Evolutionary conservation across 2,329 filamentous ascomycete species (phyloP).

Genomic region (Phoma sp.): DNA sequence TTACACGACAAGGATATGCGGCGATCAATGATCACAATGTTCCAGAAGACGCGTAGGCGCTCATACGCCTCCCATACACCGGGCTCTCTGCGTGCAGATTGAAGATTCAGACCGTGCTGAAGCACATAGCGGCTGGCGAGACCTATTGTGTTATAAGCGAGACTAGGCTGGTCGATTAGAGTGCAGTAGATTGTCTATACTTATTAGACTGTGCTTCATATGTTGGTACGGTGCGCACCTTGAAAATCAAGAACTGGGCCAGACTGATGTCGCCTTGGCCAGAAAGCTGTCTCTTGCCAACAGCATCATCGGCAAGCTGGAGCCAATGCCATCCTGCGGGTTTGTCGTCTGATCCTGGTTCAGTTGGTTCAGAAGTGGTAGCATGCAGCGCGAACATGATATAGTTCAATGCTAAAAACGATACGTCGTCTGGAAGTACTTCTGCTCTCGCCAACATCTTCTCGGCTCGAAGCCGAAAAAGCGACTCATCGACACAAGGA

Average conservation of each 20-base stretch:
- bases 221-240: conserved; percentile 24
- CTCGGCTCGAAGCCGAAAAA: conserved; percentile 34
- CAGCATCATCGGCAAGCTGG: conserved; percentile 35
- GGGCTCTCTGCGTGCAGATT: conserved; percentile 28
- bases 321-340: conserved; percentile 42
- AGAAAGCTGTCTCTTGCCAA: conserved; percentile 34
- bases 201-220: background rate
- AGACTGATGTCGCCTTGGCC: conserved; percentile 33
- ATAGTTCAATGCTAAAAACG: conserved; percentile 42
- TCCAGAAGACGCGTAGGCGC: conserved; percentile 42
- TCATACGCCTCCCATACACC: conserved; percentile 27
- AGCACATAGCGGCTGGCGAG: conserved; percentile 38
- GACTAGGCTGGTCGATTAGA: conserved; percentile 35
- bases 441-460: conserved; percentile 29
- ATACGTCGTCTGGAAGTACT: conserved; percentile 27
- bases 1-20: conserved; percentile 41
- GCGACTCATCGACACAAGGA: conserved; percentile 41
- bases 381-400: conserved; percentile 35
- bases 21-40: conserved; percentile 35
- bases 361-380: conserved; percentile 18
- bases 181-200: conserved; percentile 36
- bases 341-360: background rate
- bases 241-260: conserved; percentile 38
- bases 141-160: conserved; percentile 41
- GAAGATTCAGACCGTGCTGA: conserved; percentile 39